Evolutionary conservation across 768 basidiomycete species (phyloP), one percentile per base, ranked within the genome.

Genomic region (Suillus discolor): DNA sequence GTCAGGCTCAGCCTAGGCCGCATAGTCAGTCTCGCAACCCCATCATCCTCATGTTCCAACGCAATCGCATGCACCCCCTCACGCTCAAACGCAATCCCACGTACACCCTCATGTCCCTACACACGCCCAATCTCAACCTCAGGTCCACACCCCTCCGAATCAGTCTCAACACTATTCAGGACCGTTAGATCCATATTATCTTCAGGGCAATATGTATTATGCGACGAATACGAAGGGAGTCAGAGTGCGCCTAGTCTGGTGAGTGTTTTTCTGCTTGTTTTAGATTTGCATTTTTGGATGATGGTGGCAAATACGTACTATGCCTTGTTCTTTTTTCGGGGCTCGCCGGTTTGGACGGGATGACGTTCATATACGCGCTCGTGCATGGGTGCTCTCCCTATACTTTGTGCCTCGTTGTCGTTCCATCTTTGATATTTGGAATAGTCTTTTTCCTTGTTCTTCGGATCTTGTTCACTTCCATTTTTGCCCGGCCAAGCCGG

Each of bases 191-290:
- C 2, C 38, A 4, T 62, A 57, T 59, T 62, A 62, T 13, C 11
- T 62, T 2, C 15, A 34, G 28, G 8, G 18, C 11, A 34, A 57
- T 11, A 44, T 66, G 25, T 70, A 68, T 51, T 69, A 69, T 57
- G 54, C 65, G 39, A 36, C 49, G n/a, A 59, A 41, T 41, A 16
- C 39, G 15, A 63, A n/a, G 63, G 64, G 13, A 65, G 57, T 55
- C 71, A 47, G 47, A 71, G 69, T 18, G 16, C 69, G n/a, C 67
- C 75, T n/a, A 72, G 74, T 0, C 66, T 75, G 1, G 74, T 75
- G 36, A 67, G 74, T 75, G 16, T 44, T 53, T 31, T 38, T 62
- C n/a, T 51, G 3, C 25, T 51, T 16, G 3, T 51, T 16, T 13
- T 28, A 3, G n/a, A 6, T 16, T 25, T 51, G 34, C 3, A 34